Evolutionary conservation across 768 basidiomycete genomes (phyloP).

Genomic region (Termitomyces sp.): DNA sequence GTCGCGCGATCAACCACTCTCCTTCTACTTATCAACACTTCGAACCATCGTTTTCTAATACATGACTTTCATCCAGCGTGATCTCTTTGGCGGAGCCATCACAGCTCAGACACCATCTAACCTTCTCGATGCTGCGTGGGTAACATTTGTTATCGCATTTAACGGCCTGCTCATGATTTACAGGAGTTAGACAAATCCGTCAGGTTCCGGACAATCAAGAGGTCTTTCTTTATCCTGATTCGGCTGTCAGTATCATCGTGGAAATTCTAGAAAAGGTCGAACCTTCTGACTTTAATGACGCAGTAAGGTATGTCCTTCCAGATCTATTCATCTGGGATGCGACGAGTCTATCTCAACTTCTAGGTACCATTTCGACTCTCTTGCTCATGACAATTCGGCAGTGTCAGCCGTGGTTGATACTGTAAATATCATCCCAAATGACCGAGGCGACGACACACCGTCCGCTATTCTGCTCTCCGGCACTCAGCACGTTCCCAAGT

Average conservation of each 20-base stretch:
- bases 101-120: slow-evolving; percentile 44
- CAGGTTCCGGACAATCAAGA: slow-evolving; percentile 96
- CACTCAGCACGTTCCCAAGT: slow-evolving; percentile 70
- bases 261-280: slow-evolving; percentile 81
- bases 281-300: slow-evolving; percentile 46
- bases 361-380: slow-evolving; percentile 87
- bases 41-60: background rate
- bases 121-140: slow-evolving; percentile 87
- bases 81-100: slow-evolving; percentile 89
- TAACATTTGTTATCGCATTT: slow-evolving; percentile 4
- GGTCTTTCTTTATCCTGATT: slow-evolving; percentile 73
- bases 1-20: slow-evolving; percentile 15
- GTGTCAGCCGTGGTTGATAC: slow-evolving; percentile 38
- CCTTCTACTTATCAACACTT: background rate
- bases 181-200: slow-evolving; percentile 42
- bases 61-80: slow-evolving; percentile 22
- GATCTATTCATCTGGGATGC: background rate
- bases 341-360: slow-evolving; percentile 4
- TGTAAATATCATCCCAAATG: slow-evolving; percentile 33
- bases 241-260: slow-evolving; percentile 69
- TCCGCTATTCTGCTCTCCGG: slow-evolving; percentile 62
- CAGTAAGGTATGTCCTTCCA: slow-evolving; percentile 43
- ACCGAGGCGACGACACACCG: slow-evolving; percentile 45
- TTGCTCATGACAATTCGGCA: slow-evolving; percentile 90
- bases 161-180: background rate